These are phyloP conservation scores for Vaccinium macrocarpon DNA, from an alignment of 148 eudicot genomes.

Conservation along the genomic window DNA sequence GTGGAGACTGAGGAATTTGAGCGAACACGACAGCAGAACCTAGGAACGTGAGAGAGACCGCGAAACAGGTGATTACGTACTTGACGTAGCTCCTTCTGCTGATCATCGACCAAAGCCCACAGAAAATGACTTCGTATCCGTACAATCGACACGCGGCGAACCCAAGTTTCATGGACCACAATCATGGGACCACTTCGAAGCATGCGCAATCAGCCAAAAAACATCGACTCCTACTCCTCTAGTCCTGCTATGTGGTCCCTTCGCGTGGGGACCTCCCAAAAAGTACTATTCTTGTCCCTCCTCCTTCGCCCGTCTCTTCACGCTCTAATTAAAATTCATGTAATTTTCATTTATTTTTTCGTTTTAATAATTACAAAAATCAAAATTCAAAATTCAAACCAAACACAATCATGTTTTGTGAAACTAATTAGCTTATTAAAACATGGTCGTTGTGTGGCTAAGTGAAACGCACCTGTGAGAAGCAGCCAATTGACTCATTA, in stretches of 20 bases:
- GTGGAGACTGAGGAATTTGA: background rate
- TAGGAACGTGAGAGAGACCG: constrained; percentile 12
- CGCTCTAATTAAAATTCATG: too few species aligned
- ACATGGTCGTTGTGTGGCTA: background rate
- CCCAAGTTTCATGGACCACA: constrained; percentile 8
- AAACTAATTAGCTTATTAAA: background rate
- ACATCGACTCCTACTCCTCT: background rate
- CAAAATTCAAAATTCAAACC: too few species aligned
- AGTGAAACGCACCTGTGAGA: background rate
- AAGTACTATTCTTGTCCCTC: background rate
- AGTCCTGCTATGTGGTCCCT: background rate
- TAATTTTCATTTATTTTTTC: too few species aligned
- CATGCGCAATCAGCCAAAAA: constrained; percentile 3
- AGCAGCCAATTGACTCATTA: background rate
- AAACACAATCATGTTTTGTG: too few species aligned
- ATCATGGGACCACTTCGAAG: background rate
- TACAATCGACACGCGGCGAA: background rate
- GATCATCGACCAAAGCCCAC: background rate
- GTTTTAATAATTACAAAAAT: too few species aligned
- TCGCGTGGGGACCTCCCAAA: background rate
- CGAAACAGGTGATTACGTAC: constrained; percentile 10
- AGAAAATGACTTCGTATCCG: constrained; percentile 5
- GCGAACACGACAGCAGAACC: constrained; percentile 4
- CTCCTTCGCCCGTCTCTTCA: background rate
- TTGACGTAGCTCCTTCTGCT: background rate